These are phyloP conservation scores for Lentinula edodes DNA, from an alignment of 768 basidiomycete species.

Conservation along the genomic window DNA sequence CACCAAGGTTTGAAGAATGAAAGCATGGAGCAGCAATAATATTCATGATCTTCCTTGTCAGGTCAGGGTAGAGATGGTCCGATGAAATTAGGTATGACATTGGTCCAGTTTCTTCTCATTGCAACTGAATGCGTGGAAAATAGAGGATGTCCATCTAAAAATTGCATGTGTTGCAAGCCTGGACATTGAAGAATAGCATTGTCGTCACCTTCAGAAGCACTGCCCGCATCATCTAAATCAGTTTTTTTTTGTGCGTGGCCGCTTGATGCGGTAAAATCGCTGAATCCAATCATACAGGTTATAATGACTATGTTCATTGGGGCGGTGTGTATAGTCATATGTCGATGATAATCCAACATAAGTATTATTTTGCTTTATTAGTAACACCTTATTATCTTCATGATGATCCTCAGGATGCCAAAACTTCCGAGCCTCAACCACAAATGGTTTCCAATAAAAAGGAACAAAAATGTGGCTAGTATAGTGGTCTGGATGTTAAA, in stretches of 20 bases:
- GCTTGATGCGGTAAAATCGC: constrained; percentile 3
- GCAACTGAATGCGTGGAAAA: constrained; percentile 17
- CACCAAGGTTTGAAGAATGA: constrained; percentile 29
- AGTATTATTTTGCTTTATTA: not conserved
- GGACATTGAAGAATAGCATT: not conserved
- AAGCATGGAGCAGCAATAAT: constrained; percentile 27
- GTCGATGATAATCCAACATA: constrained; percentile 5
- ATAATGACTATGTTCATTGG: not conserved
- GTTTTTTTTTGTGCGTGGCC: not conserved
- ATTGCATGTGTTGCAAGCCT: constrained; percentile 3
- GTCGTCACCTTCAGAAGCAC: not conserved
- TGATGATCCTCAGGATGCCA: constrained; percentile 3
- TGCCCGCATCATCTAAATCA: not conserved
- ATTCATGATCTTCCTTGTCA: constrained; percentile 26
- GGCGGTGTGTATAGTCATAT: constrained; percentile 12
- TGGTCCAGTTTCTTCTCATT: not conserved
- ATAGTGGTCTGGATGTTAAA: constrained; percentile 14
- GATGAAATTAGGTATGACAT: constrained; percentile 23
- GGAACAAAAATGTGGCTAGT: constrained; percentile 13
- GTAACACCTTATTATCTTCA: constrained; percentile 4
- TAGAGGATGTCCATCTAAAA: constrained; percentile 17
- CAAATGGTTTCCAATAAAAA: constrained; percentile 15
- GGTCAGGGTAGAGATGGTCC: constrained; percentile 21
- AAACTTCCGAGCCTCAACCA: not conserved
- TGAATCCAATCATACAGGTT: constrained; percentile 15